Percentiles rank a stretch among this genome's conserved stretches.
Evolutionary conservation across 2,329 filamentous ascomycete genomes (phyloP).

Genomic region (Calonectria pseudoturangicola): DNA sequence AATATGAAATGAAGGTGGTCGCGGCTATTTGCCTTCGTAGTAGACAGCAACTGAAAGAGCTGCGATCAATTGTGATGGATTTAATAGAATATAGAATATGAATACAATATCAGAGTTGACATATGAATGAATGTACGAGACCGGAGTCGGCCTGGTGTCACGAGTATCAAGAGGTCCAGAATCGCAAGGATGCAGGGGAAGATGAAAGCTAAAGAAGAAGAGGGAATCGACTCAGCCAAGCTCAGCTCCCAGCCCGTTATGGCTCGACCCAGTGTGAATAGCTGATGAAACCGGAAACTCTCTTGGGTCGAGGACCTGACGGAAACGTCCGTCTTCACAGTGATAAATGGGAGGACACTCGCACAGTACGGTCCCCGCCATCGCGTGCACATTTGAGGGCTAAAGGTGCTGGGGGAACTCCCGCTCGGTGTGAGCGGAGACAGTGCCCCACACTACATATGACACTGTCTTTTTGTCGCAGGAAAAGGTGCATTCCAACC

Average conservation of each 20-base stretch:
- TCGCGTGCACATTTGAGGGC: neutral
- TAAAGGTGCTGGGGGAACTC: neutral
- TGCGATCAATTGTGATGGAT: neutral
- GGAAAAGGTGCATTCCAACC: neutral
- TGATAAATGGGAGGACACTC: neutral
- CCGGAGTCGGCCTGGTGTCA: slow-evolving; percentile 6
- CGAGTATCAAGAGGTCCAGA: slow-evolving; percentile 15
- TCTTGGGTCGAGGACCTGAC: slow-evolving; percentile 13
- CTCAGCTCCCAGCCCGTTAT: slow-evolving; percentile 6
- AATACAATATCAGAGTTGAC: neutral
- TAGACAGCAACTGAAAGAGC: neutral
- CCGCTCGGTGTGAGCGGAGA: neutral
- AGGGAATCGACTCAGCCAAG: neutral
- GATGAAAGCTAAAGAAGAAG: neutral
- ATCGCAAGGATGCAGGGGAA: slow-evolving; percentile 3
- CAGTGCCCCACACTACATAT: neutral
- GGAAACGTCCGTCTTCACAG: slow-evolving; percentile 7
- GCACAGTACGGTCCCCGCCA: neutral
- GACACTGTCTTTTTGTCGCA: neutral
- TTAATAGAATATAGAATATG: neutral
- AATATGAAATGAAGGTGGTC: neutral
- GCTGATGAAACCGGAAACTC: slow-evolving; percentile 26
- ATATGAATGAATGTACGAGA: slow-evolving; percentile 21
- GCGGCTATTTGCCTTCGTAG: neutral
- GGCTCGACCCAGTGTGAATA: slow-evolving; percentile 14